Percentiles rank a stretch among this genome's conserved stretches.
Evolutionary conservation across 1,284 basidiomycete species (phyloP).

Genomic region (Sanghuangporus baumii): DNA sequence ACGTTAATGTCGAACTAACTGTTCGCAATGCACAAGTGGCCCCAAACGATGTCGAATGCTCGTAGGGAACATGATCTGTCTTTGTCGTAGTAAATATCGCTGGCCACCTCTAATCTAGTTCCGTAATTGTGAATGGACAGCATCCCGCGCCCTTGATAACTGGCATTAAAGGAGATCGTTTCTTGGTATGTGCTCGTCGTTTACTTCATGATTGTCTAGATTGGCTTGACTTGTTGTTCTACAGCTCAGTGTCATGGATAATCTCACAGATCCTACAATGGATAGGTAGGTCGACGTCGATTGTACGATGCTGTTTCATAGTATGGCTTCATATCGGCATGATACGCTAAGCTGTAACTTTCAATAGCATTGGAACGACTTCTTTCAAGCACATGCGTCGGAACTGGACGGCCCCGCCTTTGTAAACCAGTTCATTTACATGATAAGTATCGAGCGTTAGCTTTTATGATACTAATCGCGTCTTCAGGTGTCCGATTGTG

Average conservation of each 20-base stretch:
- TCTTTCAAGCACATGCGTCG: slow-evolving; percentile 34
- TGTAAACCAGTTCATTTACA: slow-evolving; percentile 33
- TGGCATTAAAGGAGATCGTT: slow-evolving; percentile 27
- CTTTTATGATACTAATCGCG: not conserved
- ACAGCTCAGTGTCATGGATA: slow-evolving; percentile 22
- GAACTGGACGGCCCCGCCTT: slow-evolving; percentile 32
- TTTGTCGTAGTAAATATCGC: not conserved
- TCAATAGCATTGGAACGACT: slow-evolving; percentile 44
- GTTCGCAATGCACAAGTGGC: slow-evolving; percentile 11
- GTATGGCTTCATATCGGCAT: no score
- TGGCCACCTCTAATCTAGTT: slow-evolving; percentile 1
- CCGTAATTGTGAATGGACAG: slow-evolving; percentile 24
- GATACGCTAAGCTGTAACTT: not conserved
- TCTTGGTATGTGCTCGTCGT: slow-evolving; percentile 19
- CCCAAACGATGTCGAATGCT: slow-evolving; percentile 15
- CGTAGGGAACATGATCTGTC: not conserved
- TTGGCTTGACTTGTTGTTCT: not conserved
- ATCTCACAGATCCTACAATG: slow-evolving; percentile 22
- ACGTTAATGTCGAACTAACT: slow-evolving; percentile 7
- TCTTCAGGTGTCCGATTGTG: slow-evolving; percentile 22
- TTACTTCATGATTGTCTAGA: not conserved
- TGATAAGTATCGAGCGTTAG: not conserved
- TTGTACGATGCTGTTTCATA: slow-evolving; percentile 18
- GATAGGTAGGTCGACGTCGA: slow-evolving; percentile 22
- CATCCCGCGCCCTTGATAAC: slow-evolving; percentile 28